Conservation (phyloP, 2,329 filamentous ascomycete species). For the Trichoderma harzianum region DNA sequence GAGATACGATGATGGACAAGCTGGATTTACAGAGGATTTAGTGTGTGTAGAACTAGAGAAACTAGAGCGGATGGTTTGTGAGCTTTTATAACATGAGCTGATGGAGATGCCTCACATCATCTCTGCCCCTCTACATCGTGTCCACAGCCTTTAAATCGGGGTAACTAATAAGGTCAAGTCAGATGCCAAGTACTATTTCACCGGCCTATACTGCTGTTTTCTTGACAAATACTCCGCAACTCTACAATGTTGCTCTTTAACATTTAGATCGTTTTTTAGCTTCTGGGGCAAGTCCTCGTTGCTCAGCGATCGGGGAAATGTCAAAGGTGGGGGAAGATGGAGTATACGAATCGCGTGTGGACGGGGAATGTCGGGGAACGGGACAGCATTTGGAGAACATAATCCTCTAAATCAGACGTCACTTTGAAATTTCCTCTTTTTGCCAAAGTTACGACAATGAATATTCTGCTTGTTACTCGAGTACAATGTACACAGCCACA, state of each 20-base stretch:
- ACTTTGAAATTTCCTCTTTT: neutral
- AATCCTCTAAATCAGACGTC: neutral
- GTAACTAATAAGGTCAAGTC: neutral
- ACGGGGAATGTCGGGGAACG: neutral
- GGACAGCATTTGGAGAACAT: neutral
- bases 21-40: neutral
- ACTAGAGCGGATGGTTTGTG: neutral
- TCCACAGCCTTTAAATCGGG: neutral
- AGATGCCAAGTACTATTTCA: neutral
- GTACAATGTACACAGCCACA: neutral
- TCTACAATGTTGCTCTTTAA: neutral
- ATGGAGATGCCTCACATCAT: neutral
- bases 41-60: neutral
- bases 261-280: neutral
- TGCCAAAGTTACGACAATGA: neutral
- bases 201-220: neutral
- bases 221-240: neutral
- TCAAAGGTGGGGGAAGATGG: neutral
- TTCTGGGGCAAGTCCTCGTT: neutral
- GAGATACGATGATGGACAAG: neutral
- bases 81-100: constrained; percentile 2
- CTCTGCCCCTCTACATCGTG: neutral
- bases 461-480: neutral
- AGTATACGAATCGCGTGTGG: neutral
- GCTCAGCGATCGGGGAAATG: neutral